Evolutionary conservation across 2,329 filamentous ascomycete genomes (phyloP).

Genomic region (Proliferodiscus dingleyae): DNA sequence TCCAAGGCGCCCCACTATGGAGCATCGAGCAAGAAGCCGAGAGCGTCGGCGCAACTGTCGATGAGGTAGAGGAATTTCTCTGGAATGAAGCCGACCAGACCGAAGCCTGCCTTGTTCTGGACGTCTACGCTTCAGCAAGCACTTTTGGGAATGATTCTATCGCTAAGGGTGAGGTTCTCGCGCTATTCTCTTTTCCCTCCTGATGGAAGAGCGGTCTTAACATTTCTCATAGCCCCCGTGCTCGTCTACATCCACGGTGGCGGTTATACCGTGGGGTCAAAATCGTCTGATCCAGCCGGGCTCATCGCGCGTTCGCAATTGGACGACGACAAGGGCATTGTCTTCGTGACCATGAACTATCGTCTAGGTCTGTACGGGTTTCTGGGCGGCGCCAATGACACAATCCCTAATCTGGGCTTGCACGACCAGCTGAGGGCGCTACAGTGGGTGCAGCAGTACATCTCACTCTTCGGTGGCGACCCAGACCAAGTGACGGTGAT

Average conservation of each 20-base stretch:
- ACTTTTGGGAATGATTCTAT: slow-evolving; percentile 29
- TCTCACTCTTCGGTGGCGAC: slow-evolving; percentile 52
- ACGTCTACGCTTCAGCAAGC: slow-evolving; percentile 40
- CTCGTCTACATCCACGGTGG: slow-evolving; percentile 46
- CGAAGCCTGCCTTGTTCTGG: slow-evolving; percentile 46
- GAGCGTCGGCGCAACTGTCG: background rate
- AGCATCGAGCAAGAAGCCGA: background rate
- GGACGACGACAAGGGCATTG: slow-evolving; percentile 32
- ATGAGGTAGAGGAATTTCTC: background rate
- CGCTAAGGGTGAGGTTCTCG: background rate
- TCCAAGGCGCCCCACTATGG: slow-evolving; percentile 18
- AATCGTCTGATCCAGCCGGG: slow-evolving; percentile 37
- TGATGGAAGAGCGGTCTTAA: background rate
- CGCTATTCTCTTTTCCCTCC: background rate
- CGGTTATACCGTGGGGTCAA: slow-evolving; percentile 38
- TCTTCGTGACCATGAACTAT: slow-evolving; percentile 32
- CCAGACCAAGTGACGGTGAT: slow-evolving; percentile 44
- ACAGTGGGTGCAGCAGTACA: slow-evolving; percentile 52
- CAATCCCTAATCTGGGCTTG: slow-evolving; percentile 44
- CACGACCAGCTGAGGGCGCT: slow-evolving; percentile 52
- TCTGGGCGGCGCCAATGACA: slow-evolving; percentile 37
- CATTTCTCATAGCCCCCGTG: slow-evolving; percentile 32
- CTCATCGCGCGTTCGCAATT: slow-evolving; percentile 31
- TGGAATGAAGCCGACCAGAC: background rate
- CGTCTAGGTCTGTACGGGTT: slow-evolving; percentile 31